Base-by-base conservation (phyloP, 2,329 filamentous ascomycete species). In the Thielaviopsis punctulata region DNA sequence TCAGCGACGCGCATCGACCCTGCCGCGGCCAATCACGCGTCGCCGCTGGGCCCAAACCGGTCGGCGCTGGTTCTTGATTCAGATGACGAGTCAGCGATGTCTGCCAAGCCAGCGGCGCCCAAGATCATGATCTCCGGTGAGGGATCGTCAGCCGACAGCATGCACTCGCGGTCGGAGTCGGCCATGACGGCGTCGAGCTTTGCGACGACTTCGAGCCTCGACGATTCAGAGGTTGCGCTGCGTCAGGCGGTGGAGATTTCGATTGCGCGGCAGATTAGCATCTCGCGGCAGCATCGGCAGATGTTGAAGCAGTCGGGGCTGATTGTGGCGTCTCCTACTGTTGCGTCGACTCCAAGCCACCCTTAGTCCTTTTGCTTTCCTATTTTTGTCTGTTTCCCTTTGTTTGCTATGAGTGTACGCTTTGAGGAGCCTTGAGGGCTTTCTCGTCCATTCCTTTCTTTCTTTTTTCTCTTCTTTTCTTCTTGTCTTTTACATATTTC, bases 231-330 rank as follows among this genome's bases (percentile, higher is more conserved):
- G 57, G 62, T 62, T 21, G 68, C 66, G 6, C 63, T 75, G 13
- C 71, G 73, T 56, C 71, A 71, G 44, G 76, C 79, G 1, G 78
- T 80, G 3, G 75, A 82, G 62, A 70, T 81, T 45, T 82, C 79
- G 1, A 83, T 84, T 58, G 80, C 80, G 0, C 70, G 81, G 1
- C 79, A 84, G 61, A 82, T 84, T 57, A 81, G 76, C 57, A 68
- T 84, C 23, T 81, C 78, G 12, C 67, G 73, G 12, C 71, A 79
- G 62, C 80, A 83, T 62, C 69, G 75, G 18, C 72, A 74, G 59
- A 65, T 82, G 56, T 65, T 82, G 1, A 53, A 56, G 43, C 56
- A 52, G 25, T 51, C 50, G 51, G 56, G 27, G 46, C 25, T 56
- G 12, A 52, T 57, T 43, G 45, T 55, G 15, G 53, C 54, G 4